Evolutionary conservation across 768 basidiomycete species (phyloP).

Genomic region (Trametes villosa): DNA sequence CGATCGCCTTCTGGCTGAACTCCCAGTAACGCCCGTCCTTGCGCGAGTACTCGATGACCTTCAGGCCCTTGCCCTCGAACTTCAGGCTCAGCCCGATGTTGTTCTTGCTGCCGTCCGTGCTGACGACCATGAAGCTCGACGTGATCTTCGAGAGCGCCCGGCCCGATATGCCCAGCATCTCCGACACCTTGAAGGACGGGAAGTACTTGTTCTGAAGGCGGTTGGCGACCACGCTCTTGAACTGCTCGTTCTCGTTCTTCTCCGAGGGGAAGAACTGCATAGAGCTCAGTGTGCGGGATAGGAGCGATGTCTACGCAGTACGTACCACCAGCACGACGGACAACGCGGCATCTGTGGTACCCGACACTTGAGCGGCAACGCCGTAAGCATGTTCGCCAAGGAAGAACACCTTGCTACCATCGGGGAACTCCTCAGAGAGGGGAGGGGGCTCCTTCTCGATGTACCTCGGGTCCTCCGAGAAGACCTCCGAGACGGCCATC

Average conservation of each 20-base stretch:
- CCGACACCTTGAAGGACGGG: constrained; percentile 79
- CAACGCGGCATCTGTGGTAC: constrained; percentile 67
- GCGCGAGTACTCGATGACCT: constrained; percentile 90
- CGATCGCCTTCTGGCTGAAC: constrained; percentile 85
- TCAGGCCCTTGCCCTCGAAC: constrained; percentile 91
- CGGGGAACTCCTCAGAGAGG: constrained; percentile 87
- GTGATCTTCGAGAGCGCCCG: constrained; percentile 89
- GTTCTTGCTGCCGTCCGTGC: constrained; percentile 73
- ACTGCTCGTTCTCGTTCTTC: constrained; percentile 74
- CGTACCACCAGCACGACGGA: constrained; percentile 88
- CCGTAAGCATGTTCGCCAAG: constrained; percentile 94
- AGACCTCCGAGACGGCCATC: constrained; percentile 78
- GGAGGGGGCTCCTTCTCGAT: constrained; percentile 83
- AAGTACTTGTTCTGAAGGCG: constrained; percentile 62
- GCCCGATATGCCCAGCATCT: constrained; percentile 72
- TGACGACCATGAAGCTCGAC: constrained; percentile 90
- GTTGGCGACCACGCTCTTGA: constrained; percentile 66
- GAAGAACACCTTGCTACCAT: constrained; percentile 92
- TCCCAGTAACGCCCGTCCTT: constrained; percentile 91
- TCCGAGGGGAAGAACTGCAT: constrained; percentile 87
- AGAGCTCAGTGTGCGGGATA: background rate
- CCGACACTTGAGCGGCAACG: constrained; percentile 88
- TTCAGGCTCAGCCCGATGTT: constrained; percentile 95
- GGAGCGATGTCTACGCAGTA: background rate
- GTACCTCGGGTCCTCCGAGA: constrained; percentile 88